phyloP scores from a whole-genome alignment of 2,329 filamentous ascomycete genomes.

The Claviceps africana region DNA sequence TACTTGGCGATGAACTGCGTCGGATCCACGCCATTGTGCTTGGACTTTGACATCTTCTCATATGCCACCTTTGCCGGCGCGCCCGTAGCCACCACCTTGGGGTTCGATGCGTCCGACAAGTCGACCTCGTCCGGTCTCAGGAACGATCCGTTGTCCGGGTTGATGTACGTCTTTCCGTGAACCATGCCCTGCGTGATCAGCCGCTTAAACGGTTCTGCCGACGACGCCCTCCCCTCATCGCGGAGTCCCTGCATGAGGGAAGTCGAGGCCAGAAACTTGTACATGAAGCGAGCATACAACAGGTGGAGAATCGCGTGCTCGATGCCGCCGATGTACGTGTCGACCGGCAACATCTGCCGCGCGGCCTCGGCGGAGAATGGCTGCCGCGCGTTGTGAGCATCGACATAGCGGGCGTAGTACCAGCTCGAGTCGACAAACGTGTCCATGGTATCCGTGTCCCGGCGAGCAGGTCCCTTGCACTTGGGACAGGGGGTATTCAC shows the following conservation, averaged over 20 bases:
- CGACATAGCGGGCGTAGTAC: slow-evolving; percentile 75
- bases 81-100: slow-evolving; percentile 48
- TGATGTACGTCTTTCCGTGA: slow-evolving; percentile 68
- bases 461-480: slow-evolving; percentile 54
- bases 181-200: slow-evolving; percentile 89
- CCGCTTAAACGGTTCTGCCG: slow-evolving; percentile 65
- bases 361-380: slow-evolving; percentile 46
- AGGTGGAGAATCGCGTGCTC: slow-evolving; percentile 86
- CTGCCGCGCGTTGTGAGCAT: slow-evolving; percentile 47
- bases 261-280: slow-evolving; percentile 62
- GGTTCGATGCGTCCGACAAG: slow-evolving; percentile 37
- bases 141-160: slow-evolving; percentile 63
- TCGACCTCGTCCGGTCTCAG: slow-evolving; percentile 65
- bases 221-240: slow-evolving; percentile 16
- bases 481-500: slow-evolving; percentile 61
- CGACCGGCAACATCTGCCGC: slow-evolving; percentile 55
- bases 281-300: slow-evolving; percentile 79
- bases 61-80: slow-evolving; percentile 48
- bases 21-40: slow-evolving; percentile 82
- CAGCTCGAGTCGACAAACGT: slow-evolving; percentile 92
- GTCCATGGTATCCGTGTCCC: slow-evolving; percentile 92
- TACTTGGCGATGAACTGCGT: slow-evolving; percentile 56
- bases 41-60: slow-evolving; percentile 94
- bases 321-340: slow-evolving; percentile 78
- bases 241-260: slow-evolving; percentile 27